A percentile compares a stretch with the other conserved stretches of the same genome.
Conservation (phyloP, 2,329 filamentous ascomycete species). For the Stachybotrys echinatus region DNA sequence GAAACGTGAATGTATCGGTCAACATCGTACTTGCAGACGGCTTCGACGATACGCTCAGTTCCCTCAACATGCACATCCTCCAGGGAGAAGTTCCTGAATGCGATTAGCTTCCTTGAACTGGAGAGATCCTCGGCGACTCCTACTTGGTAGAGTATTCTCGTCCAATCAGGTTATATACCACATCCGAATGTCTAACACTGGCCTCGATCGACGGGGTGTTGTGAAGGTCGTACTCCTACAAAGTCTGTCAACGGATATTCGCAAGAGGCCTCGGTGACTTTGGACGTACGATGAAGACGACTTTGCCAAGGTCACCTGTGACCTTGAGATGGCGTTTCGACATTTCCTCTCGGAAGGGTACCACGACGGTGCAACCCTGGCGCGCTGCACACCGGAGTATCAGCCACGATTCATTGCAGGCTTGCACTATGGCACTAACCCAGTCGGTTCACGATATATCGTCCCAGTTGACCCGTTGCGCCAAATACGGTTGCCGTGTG, state of each 20-base stretch:
- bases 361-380: constrained; percentile 87
- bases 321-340: constrained; percentile 94
- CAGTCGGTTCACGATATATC: constrained; percentile 95
- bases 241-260: neutral
- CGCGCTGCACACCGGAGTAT: constrained; percentile 53
- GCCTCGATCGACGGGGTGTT: constrained; percentile 96
- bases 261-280: neutral
- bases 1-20: constrained; percentile 97
- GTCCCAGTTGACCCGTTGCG: constrained; percentile 89
- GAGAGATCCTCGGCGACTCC: neutral
- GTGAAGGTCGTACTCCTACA: constrained; percentile 84
- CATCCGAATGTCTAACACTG: constrained; percentile 92
- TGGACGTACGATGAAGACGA: constrained; percentile 71
- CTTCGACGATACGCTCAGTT: constrained; percentile 85
- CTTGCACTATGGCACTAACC: constrained; percentile 39
- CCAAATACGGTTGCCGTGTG: constrained; percentile 98
- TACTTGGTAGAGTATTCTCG: constrained; percentile 95
- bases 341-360: constrained; percentile 97
- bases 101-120: neutral
- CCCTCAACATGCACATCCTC: constrained; percentile 93
- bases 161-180: constrained; percentile 94
- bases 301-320: constrained; percentile 85
- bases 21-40: constrained; percentile 95
- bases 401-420: constrained; percentile 9
- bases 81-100: constrained; percentile 77